A percentile compares a stretch with the other conserved stretches of the same genome.
Conservation (phyloP, 441 rosid genomes). For the Erysimum pusillum region DNA sequence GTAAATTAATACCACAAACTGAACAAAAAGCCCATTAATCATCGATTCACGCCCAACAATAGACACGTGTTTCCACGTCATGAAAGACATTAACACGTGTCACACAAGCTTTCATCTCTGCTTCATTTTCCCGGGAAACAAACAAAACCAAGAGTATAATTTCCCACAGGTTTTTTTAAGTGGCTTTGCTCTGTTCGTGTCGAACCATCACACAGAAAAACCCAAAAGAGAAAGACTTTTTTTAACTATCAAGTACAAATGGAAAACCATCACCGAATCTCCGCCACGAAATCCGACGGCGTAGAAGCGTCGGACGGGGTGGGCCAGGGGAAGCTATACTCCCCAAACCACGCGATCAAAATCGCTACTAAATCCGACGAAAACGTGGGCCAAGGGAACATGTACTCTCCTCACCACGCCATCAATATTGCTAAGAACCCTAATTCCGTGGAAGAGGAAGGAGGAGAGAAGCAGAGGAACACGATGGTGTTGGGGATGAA, state of each 20-base stretch:
- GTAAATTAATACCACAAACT: background rate
- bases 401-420: constrained; percentile 48
- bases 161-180: constrained; percentile 9
- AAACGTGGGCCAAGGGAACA: constrained; percentile 42
- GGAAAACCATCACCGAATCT: constrained; percentile 16
- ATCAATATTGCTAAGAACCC: constrained; percentile 25
- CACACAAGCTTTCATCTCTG: constrained; percentile 7
- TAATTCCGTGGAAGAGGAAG: background rate
- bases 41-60: background rate
- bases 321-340: constrained; percentile 45
- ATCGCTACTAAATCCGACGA: constrained; percentile 25
- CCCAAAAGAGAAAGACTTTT: constrained; percentile 20
- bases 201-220: constrained; percentile 26
- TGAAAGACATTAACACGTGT: constrained; percentile 17
- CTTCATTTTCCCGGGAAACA: constrained; percentile 44
- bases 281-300: constrained; percentile 39
- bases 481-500: constrained; percentile 43
- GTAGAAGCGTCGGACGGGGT: constrained; percentile 27
- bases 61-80: constrained; percentile 40
- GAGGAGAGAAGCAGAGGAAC: constrained; percentile 16
- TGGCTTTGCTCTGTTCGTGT: constrained; percentile 42
- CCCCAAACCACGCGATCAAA: constrained; percentile 45
- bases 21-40: background rate
- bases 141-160: constrained; percentile 14
- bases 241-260: background rate